These are phyloP conservation scores for Globisporangium radiosum DNA, from an alignment of 352 stramenopile species.

Conservation along the genomic window DNA sequence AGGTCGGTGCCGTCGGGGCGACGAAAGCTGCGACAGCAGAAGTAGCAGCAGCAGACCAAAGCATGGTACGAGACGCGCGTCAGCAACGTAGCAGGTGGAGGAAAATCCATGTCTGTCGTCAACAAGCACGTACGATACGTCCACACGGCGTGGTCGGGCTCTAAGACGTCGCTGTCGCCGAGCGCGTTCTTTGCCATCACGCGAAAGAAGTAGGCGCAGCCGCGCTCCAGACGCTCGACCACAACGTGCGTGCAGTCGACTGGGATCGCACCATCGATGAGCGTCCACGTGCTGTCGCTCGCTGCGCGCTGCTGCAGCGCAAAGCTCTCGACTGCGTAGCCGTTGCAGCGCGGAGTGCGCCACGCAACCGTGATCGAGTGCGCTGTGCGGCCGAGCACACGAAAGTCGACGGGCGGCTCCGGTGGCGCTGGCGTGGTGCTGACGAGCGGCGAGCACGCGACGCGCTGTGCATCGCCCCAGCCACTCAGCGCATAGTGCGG, in stretches of 20 bases:
- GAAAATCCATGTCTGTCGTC: neutral
- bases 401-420: conserved; percentile 25
- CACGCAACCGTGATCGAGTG: conserved; percentile 30
- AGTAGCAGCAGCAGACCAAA: neutral
- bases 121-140: conserved; percentile 17
- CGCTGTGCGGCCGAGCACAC: conserved; percentile 28
- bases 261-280: conserved; percentile 5
- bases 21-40: conserved; percentile 13
- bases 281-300: conserved; percentile 3
- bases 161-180: conserved; percentile 12
- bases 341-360: conserved; percentile 46
- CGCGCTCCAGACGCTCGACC: conserved; percentile 7
- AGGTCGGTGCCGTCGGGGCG: conserved; percentile 15
- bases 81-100: no score
- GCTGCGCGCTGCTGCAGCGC: conserved; percentile 11
- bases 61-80: no score
- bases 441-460: conserved; percentile 19
- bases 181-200: conserved; percentile 18
- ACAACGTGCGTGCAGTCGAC: conserved; percentile 10
- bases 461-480: conserved; percentile 31
- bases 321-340: conserved; percentile 24
- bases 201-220: conserved; percentile 15
- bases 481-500: conserved; percentile 27
- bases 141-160: conserved; percentile 9
- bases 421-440: conserved; percentile 27